Evolutionary conservation across 2,329 filamentous ascomycete species (phyloP), one percentile per base, ranked within the genome.

Genomic region (Fusarium incarnatum): DNA sequence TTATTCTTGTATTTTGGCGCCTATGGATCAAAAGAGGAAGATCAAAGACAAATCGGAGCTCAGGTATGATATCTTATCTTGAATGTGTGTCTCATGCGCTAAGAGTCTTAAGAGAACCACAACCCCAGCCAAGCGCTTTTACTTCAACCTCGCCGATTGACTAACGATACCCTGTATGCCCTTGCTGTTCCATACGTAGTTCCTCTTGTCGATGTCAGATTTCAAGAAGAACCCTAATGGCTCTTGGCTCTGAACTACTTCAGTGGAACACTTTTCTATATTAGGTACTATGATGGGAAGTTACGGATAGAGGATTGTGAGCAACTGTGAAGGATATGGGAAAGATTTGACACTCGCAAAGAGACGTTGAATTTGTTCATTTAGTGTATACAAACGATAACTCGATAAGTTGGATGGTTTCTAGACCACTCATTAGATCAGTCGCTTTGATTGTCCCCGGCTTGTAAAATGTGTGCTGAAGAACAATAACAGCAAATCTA

Each of bases 361-460:
- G 10, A n/a, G 10, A 37, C 18, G 18, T 37, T n/a, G 18, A 4
- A 1, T n/a, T 11, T 37, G 6, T n/a, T 37, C 0, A 12, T 12
- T 37, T 4, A 12, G 10, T 48, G 6, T 11, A 22, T 8, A 20
- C 8, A 11, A 18, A 1, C 2, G 1, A 16, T 3, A 4, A 10
- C 7, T 15, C 10, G 8, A 28, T n/a, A 32, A 12, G 20, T 16
- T 12, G 13, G 2, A 22, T 12, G 18, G 1, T 12, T 12, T n/a
- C 6, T n/a, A 37, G 4, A 12, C 34, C 18, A 12, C 34, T 27
- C 25, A 27, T 9, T 2, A 28, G 5, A 6, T n/a, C 10, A 37
- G 2, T 37, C 3, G 34, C 18, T 37, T 37, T 12, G 0, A 7
- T 37, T n/a, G 10, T 37, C 4, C 5, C 6, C 3, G 6, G 4